These are phyloP conservation scores for Globisporangium takayamanum DNA, from an alignment of 352 stramenopile species.

Conservation along the genomic window DNA sequence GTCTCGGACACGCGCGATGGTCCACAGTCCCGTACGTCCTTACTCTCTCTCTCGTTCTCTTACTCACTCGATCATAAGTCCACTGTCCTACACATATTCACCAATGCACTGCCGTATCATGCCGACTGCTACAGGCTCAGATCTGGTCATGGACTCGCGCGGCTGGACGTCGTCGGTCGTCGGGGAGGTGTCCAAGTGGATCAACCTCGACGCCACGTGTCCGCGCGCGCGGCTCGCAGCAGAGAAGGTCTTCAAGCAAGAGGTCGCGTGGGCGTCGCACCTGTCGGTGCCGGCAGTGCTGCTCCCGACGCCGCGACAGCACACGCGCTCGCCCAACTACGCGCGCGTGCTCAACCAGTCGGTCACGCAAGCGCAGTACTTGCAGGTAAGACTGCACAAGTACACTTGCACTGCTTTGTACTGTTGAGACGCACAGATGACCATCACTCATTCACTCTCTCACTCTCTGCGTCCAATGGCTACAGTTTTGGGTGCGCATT, in stretches of 20 bases:
- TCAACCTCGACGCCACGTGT: conserved; percentile 55
- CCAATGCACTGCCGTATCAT: background rate
- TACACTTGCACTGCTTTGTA: background rate
- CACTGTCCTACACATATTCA: background rate
- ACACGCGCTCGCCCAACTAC: conserved; percentile 70
- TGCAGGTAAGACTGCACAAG: conserved; percentile 30
- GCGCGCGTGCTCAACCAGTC: conserved; percentile 78
- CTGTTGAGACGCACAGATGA: background rate
- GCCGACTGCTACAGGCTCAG: conserved; percentile 35
- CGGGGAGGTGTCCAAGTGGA: conserved; percentile 75
- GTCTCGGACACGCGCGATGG: conserved; percentile 55
- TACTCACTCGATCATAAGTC: background rate
- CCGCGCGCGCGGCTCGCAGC: conserved; percentile 32
- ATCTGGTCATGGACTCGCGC: conserved; percentile 79
- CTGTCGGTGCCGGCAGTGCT: conserved; percentile 94
- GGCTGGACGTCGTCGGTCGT: conserved; percentile 81
- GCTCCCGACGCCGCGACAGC: conserved; percentile 63
- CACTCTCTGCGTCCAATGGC: background rate
- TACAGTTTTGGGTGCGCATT: conserved; percentile 83
- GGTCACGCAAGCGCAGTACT: conserved; percentile 64
- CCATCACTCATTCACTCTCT: background rate
- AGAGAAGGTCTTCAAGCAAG: conserved; percentile 84
- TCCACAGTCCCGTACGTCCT: conserved; percentile 44
- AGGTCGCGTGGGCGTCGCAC: conserved; percentile 95
- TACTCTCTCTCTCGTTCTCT: background rate